These are phyloP conservation scores for Scenedesmus sp. DNA, from an alignment of 163 green algal species.

Conservation along the genomic window DNA sequence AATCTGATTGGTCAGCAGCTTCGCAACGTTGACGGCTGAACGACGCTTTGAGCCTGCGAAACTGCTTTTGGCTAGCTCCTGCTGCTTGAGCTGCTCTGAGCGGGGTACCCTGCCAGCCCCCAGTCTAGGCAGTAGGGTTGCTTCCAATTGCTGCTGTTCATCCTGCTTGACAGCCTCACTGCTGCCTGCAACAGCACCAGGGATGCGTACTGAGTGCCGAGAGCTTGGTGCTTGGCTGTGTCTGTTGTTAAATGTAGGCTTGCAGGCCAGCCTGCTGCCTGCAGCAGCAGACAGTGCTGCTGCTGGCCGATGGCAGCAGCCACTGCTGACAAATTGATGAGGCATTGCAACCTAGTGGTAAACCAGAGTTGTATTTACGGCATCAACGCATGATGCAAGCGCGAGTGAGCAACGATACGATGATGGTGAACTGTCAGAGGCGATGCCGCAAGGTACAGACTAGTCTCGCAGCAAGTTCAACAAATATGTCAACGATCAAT, in stretches of 20 bases:
- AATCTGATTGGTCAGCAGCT: slow-evolving; percentile 49
- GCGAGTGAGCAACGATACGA: too few relatives aligned
- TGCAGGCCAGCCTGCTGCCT: neutral
- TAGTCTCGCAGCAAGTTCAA: neutral
- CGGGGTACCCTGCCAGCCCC: neutral
- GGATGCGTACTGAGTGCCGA: neutral
- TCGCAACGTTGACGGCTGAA: slow-evolving; percentile 37
- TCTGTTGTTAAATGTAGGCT: neutral
- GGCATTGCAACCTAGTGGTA: neutral
- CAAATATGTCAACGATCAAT: too few relatives aligned
- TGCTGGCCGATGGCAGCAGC: neutral
- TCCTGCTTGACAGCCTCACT: neutral
- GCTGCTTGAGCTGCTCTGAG: slow-evolving; percentile 13
- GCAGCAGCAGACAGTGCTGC: neutral
- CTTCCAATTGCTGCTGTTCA: neutral
- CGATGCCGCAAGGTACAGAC: neutral
- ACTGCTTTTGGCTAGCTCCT: neutral
- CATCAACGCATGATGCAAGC: neutral
- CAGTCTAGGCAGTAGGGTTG: neutral
- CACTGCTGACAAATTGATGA: neutral
- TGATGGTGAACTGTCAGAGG: neutral
- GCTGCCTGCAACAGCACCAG: neutral
- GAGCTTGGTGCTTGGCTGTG: neutral
- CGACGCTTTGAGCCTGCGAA: neutral
- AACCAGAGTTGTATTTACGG: neutral